Conservation (phyloP, 495 filamentous ascomycete species). For the Trichoderma asperelloides region DNA sequence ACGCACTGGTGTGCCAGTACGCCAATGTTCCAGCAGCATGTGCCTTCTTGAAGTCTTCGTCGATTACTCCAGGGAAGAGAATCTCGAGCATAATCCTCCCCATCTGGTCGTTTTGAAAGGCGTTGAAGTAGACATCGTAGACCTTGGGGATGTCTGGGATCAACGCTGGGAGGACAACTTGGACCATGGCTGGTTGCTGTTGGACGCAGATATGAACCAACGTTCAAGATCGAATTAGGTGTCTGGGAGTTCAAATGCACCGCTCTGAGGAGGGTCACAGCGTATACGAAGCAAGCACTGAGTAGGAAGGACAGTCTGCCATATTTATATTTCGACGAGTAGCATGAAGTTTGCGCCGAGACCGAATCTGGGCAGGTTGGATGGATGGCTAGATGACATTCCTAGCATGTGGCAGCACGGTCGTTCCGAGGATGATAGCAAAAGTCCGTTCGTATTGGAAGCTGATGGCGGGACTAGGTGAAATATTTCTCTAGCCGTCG, state of each 20-base stretch:
- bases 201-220: neutral
- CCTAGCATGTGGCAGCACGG: neutral
- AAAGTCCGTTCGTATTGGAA: neutral
- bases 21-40: constrained; percentile 23
- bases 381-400: neutral
- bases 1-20: constrained; percentile 21
- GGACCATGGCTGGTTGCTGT: constrained; percentile 17
- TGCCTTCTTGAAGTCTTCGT: constrained; percentile 21
- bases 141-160: constrained; percentile 27
- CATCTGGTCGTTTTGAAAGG: constrained; percentile 25
- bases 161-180: constrained; percentile 25
- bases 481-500: neutral
- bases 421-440: neutral
- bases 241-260: too few relatives aligned
- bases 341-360: neutral
- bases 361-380: neutral
- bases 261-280: neutral
- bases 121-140: constrained; percentile 29
- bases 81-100: constrained; percentile 23
- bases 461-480: neutral
- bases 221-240: too few relatives aligned
- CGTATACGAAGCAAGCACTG: neutral
- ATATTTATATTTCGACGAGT: neutral
- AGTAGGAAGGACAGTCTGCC: neutral
- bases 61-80: constrained; percentile 23